phyloP scores from a whole-genome alignment of 331 rosid genomes.

The Cucumis variabilis region DNA sequence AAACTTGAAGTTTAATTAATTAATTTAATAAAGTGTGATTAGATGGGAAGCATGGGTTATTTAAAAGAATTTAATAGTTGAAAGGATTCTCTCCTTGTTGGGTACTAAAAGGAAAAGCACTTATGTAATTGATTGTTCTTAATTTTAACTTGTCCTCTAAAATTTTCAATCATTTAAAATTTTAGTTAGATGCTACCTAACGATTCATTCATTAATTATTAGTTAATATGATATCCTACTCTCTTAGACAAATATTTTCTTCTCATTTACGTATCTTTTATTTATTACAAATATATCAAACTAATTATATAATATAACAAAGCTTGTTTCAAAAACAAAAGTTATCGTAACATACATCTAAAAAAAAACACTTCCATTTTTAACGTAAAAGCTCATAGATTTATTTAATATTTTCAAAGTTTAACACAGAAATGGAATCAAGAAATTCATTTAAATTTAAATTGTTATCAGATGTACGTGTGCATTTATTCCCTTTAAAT shows the following conservation, averaged over 20 bases:
- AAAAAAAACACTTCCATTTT: too few species aligned
- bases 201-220: not conserved
- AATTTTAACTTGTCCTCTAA: not conserved
- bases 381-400: too few species aligned
- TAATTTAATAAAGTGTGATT: not conserved
- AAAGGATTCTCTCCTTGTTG: slow-evolving; percentile 18
- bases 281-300: not conserved
- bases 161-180: not conserved
- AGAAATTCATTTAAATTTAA: too few species aligned
- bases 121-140: not conserved
- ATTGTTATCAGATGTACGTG: too few species aligned
- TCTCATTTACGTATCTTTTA: not conserved
- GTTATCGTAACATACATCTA: too few species aligned
- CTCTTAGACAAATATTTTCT: not conserved
- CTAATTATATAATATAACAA: too few species aligned
- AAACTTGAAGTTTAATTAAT: not conserved
- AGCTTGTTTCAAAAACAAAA: too few species aligned
- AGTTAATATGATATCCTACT: not conserved
- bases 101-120: slow-evolving; percentile 3
- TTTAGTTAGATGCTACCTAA: slow-evolving; percentile 8
- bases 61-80: not conserved
- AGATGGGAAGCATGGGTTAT: not conserved
- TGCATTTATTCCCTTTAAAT: too few species aligned
- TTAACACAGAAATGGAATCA: too few species aligned
- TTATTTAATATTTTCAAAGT: too few species aligned